Evolutionary conservation across 2,329 filamentous ascomycete genomes (phyloP).

Genomic region (Colletotrichum siamense): DNA sequence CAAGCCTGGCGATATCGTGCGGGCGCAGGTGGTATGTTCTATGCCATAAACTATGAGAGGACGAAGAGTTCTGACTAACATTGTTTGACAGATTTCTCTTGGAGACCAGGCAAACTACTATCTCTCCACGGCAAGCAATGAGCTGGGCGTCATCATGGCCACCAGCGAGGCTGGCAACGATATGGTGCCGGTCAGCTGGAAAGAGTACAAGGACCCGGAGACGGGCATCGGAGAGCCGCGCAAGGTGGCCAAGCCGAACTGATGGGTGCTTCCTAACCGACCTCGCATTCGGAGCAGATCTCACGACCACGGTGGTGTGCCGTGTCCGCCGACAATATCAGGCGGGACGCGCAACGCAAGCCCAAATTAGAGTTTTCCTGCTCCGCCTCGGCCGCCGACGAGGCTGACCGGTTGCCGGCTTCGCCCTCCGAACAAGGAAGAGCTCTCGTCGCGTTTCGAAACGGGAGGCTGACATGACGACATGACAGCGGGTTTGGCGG

Average conservation of each 20-base stretch:
- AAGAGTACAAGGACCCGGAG: constrained; percentile 85
- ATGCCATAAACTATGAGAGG: neutral
- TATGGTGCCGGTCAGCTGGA: constrained; percentile 95
- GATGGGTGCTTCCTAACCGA: constrained; percentile 36
- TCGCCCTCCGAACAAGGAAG: neutral
- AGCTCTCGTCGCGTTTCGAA: constrained; percentile 10
- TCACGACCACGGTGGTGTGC: neutral
- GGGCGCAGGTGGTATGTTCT: constrained; percentile 76
- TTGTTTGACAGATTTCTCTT: constrained; percentile 70
- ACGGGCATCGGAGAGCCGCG: constrained; percentile 79
- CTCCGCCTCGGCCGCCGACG: constrained; percentile 2
- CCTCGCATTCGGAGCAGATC: neutral
- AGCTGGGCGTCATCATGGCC: constrained; percentile 93
- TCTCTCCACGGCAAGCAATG: constrained; percentile 88
- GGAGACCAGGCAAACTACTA: constrained; percentile 97
- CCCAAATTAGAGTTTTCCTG: neutral
- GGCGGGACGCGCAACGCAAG: neutral
- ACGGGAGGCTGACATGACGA: constrained; percentile 4
- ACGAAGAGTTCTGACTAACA: constrained; percentile 9
- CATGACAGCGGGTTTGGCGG: constrained; percentile 3
- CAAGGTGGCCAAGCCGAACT: constrained; percentile 95
- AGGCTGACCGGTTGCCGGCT: neutral
- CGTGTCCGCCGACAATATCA: neutral
- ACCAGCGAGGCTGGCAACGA: constrained; percentile 85
- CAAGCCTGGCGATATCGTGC: constrained; percentile 88